Conservation (phyloP, 768 basidiomycete genomes). For the Gymnopilus dilepis region DNA sequence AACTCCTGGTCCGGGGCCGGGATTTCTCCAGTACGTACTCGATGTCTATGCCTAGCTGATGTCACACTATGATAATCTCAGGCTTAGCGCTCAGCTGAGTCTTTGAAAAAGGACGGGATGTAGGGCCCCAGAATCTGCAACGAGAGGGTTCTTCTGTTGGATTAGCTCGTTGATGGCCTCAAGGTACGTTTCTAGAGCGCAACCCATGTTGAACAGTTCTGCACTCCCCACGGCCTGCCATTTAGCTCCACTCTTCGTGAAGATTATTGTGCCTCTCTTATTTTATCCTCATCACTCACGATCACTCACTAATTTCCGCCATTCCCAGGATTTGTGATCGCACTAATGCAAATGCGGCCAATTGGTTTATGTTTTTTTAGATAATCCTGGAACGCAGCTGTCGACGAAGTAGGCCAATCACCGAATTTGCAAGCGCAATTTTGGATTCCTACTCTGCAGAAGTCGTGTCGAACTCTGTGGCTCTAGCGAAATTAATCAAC, state of each 20-base stretch:
- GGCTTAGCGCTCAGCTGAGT: background rate
- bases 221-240: constrained; percentile 3
- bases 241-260: constrained; percentile 6
- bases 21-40: background rate
- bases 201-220: background rate
- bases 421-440: no score
- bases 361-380: no score
- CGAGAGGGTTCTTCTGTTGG: no score
- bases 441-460: no score
- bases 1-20: background rate
- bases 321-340: background rate
- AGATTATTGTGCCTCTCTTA: background rate
- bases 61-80: background rate
- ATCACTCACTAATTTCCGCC: background rate
- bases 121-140: no score
- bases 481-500: no score
- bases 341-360: no score
- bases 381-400: no score
- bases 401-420: no score
- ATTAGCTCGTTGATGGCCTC: no score
- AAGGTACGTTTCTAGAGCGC: background rate
- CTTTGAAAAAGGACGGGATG: background rate
- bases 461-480: no score
- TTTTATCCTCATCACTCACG: background rate
- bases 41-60: background rate